Evolutionary conservation across 2,329 filamentous ascomycete genomes (phyloP), one percentile per base, ranked within the genome.

Genomic region (Xylaria sp.): DNA sequence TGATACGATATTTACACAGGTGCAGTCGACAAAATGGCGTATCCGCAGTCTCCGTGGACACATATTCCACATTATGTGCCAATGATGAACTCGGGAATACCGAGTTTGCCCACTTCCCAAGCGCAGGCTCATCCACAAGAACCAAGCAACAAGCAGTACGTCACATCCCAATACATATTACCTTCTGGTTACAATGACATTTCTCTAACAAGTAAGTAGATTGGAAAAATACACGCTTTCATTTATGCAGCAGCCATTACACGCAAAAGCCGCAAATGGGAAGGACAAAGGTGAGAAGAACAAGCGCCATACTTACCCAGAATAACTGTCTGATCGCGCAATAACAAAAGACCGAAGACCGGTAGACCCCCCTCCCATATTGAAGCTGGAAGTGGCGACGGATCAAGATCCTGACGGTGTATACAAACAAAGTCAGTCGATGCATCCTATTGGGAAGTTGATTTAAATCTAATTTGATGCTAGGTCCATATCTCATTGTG

Each of bases 351-450:
- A 93, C 76, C 90, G 93, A 73, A 97, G 97, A 80, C 93, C 93
- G 8, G 89, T 97, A 75, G 93, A 97, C 78, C 93, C 94, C 60
- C 93, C 93, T 13, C 93, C 93, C 50, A 92, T 97, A 74, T 84
- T 97, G 54, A 90, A 95, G 81, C 85, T 97, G 55, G 79, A 87
- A 63, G 82, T 86, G 65, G 81, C 81, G 65, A 75, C 78, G 40
- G 79, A 81, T 58, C 80, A 80, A 60, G 85, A 88, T 68, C 83
- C 83, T 1, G 77, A 81, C 63, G 82, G 84, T 57, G 81, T 83
- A 69, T 85, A 82, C 65, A 79, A 87, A 55, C 87, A 80, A 83
- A 92, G 88, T 92, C 85, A 78, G 88, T 82, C 12, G 13, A 10
- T 8, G 57, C 16, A 10, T 2, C 12, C 25, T 44, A 35, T 58